A percentile compares a stretch with the other conserved stretches of the same genome.
Conservation (phyloP, 2,329 filamentous ascomycete genomes). For the Trichoderma pleuroti region DNA sequence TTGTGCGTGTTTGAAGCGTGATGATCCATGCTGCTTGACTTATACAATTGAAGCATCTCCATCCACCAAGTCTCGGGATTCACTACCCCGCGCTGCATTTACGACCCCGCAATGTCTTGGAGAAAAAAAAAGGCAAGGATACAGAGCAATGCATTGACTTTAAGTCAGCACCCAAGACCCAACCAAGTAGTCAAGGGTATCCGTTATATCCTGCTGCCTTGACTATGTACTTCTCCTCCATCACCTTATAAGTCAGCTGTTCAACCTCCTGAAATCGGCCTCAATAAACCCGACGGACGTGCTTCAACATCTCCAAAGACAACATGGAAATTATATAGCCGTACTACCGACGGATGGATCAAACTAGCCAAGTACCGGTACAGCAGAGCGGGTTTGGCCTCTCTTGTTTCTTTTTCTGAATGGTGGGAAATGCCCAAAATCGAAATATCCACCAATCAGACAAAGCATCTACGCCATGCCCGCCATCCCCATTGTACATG, state of each 20-base stretch:
- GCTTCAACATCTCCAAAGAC: background rate
- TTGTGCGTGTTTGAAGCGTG: background rate
- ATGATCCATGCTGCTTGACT: background rate
- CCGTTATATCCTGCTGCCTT: background rate
- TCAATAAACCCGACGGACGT: background rate
- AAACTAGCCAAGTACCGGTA: background rate
- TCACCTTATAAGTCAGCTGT: background rate
- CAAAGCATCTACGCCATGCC: background rate
- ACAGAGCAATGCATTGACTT: background rate
- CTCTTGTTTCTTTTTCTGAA: background rate
- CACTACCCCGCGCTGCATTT: constrained; percentile 3
- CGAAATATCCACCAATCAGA: constrained; percentile 11
- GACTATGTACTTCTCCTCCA: background rate
- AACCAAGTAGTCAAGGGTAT: background rate
- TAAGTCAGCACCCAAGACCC: background rate
- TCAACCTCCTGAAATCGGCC: background rate
- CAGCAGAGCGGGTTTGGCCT: background rate
- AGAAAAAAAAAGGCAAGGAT: background rate
- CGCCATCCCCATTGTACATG: background rate
- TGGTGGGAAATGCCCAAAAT: background rate
- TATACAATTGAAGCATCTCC: background rate
- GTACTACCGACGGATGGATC: constrained; percentile 16
- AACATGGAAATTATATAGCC: background rate
- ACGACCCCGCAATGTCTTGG: constrained; percentile 12
- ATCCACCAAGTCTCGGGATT: background rate